These are phyloP conservation scores for Penicillium robsamsonii DNA, from an alignment of 495 filamentous ascomycete genomes.

Conservation along the genomic window DNA sequence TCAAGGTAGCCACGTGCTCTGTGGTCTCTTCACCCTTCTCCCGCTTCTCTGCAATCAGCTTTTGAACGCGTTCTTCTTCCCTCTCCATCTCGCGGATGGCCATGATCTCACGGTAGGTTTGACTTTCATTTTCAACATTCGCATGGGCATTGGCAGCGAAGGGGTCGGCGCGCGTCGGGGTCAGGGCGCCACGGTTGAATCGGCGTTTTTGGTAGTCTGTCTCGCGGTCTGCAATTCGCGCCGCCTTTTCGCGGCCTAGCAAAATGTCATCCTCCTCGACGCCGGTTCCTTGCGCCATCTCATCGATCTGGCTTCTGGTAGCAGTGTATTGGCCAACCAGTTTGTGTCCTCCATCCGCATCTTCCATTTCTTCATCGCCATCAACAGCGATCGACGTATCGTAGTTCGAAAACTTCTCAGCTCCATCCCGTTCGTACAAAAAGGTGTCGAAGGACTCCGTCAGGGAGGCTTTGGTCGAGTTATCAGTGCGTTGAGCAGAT, in stretches of 20 bases:
- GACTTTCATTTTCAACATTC: constrained; percentile 63
- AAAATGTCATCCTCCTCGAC: constrained; percentile 92
- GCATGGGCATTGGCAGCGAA: constrained; percentile 75
- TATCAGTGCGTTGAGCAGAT: constrained; percentile 82
- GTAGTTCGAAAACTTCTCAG: constrained; percentile 87
- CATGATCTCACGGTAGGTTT: constrained; percentile 91
- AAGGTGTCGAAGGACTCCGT: constrained; percentile 92
- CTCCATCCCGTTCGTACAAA: constrained; percentile 80
- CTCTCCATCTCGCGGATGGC: constrained; percentile 84
- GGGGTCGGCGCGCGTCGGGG: constrained; percentile 84
- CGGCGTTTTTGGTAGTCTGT: constrained; percentile 97
- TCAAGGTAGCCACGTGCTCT: constrained; percentile 70
- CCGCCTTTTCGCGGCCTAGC: constrained; percentile 81
- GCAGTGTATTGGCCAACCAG: constrained; percentile 98
- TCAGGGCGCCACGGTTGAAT: constrained; percentile 75
- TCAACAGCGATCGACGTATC: constrained; percentile 80
- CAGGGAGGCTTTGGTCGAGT: constrained; percentile 89
- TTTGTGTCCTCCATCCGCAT: constrained; percentile 69
- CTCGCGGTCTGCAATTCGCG: constrained; percentile 85
- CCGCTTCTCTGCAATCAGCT: constrained; percentile 74
- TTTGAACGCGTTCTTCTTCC: constrained; percentile 86
- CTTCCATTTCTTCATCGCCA: constrained; percentile 79
- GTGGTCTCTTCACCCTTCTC: constrained; percentile 58
- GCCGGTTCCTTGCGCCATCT: constrained; percentile 81
- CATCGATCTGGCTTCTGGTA: constrained; percentile 83